Percentiles rank a stretch among this genome's conserved stretches.
These are phyloP conservation scores for Tephrocybe sp. DNA, from an alignment of 768 basidiomycete species.

Conservation along the genomic window DNA sequence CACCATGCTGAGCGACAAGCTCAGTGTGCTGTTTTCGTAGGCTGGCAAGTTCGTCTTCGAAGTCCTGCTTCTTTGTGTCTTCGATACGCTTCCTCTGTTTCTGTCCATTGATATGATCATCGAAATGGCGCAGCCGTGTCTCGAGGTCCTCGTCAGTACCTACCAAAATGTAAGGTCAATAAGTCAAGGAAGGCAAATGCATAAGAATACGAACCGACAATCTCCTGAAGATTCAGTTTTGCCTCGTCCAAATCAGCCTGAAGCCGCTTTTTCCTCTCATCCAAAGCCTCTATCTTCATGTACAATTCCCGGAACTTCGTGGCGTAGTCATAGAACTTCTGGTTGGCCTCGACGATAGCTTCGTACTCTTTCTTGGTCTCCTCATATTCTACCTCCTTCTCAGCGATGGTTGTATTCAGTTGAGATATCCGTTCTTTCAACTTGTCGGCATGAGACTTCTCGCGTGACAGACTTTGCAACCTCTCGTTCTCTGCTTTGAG, in stretches of 20 bases:
- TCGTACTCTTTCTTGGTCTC: constrained; percentile 68
- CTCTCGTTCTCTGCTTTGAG: constrained; percentile 93
- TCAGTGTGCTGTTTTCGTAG: constrained; percentile 54
- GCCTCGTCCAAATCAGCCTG: constrained; percentile 63
- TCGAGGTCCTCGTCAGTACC: constrained; percentile 76
- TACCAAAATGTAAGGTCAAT: constrained; percentile 25
- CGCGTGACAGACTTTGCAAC: constrained; percentile 70
- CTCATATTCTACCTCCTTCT: constrained; percentile 75
- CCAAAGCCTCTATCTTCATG: constrained; percentile 61
- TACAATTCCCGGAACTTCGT: constrained; percentile 87
- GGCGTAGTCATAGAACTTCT: constrained; percentile 79
- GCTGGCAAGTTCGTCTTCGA: constrained; percentile 58
- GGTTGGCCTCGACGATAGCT: constrained; percentile 63
- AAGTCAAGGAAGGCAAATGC: not conserved
- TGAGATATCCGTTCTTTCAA: constrained; percentile 67
- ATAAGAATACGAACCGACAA: constrained; percentile 50
- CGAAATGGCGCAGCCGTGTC: constrained; percentile 55
- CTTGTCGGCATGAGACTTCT: constrained; percentile 87
- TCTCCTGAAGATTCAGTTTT: constrained; percentile 62
- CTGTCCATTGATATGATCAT: constrained; percentile 52
- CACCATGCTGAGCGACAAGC: constrained; percentile 62
- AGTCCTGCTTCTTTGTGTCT: constrained; percentile 53
- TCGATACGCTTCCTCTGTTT: constrained; percentile 48
- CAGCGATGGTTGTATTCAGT: constrained; percentile 57
- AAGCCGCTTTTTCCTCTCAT: constrained; percentile 60